phyloP scores from a whole-genome alignment of 495 filamentous ascomycete genomes.

The Penicillium arizonense region DNA sequence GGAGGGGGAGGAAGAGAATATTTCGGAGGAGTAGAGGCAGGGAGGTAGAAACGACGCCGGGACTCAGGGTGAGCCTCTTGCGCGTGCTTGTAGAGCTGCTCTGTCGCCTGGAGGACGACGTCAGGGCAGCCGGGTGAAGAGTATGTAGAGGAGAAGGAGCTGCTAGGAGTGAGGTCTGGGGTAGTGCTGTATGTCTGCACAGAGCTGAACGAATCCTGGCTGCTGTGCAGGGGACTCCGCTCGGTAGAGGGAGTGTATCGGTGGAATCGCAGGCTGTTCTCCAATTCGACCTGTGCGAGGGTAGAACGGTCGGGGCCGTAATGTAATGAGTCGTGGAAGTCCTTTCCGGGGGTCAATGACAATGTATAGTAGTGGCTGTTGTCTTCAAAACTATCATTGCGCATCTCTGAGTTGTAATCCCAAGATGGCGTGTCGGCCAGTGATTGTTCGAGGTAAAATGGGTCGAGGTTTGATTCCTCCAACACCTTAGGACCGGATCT shows the following conservation, averaged over 20 bases:
- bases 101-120: constrained; percentile 26
- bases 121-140: constrained; percentile 34
- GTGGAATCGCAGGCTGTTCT: constrained; percentile 33
- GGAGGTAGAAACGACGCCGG: constrained; percentile 27
- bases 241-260: constrained; percentile 26
- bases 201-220: constrained; percentile 40
- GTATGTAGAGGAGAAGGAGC: constrained; percentile 45
- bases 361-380: constrained; percentile 36
- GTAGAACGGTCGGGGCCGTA: constrained; percentile 33
- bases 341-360: constrained; percentile 27
- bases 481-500: constrained; percentile 25
- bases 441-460: constrained; percentile 46
- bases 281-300: constrained; percentile 36
- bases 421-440: constrained; percentile 30
- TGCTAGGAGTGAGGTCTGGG: constrained; percentile 46
- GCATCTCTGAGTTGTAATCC: constrained; percentile 27
- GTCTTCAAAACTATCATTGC: constrained; percentile 38
- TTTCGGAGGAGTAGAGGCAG: constrained; percentile 32
- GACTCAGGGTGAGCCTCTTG: constrained; percentile 15
- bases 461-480: constrained; percentile 44
- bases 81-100: constrained; percentile 31
- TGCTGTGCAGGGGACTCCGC: constrained; percentile 24
- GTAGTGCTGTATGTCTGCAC: constrained; percentile 32
- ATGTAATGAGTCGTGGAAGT: constrained; percentile 13
- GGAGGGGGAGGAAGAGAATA: constrained; percentile 33